Base-by-base conservation (phyloP, 2,329 filamentous ascomycete genomes). In the Tetracladium maxilliforme region DNA sequence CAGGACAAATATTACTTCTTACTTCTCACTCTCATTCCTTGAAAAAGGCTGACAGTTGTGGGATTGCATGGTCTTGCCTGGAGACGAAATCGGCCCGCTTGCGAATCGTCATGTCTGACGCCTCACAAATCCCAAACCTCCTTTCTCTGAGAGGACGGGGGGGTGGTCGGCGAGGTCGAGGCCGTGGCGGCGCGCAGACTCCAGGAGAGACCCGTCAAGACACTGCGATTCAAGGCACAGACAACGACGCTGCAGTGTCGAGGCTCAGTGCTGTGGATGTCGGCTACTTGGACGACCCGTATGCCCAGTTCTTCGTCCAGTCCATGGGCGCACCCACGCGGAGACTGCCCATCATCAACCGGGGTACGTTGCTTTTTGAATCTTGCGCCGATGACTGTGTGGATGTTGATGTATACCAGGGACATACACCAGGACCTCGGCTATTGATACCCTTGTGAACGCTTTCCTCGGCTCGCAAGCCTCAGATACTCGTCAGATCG, bases 261-360 rank as follows among this genome's bases (percentile, higher is more conserved):
- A 70, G 90, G 18, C 57, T 92, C 49, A 95, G 86, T 47, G 87
- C 87, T 9, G 83, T 95, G 10, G 68, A 78, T 29, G 47, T 83
- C 25, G 84, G 83, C 16, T 95, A 95, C 46, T 58, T 98, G 2
- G 54, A 79, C 3, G 90, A 98, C 44, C 67, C 67, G 0, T 95
- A 78, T 52, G 83, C 84, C 3, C 55, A 55, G 26, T 61, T 62
- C 27, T 83, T 94, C 45, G 72, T 78, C 3, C 56, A 64, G 28
- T 27, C 40, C 10, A 51, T 50, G 22, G 61, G 57, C 31, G 53
- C 60, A 10, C 41, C 58, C 3, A 56, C 69, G 9, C 66, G 79
- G 35, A 64, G 87, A 30, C 63, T 92, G 34, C 90, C 90, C 25
- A 81, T 98, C 33, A 93, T 98, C 43, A 95, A 98, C 45, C 63